Conservation (phyloP, 1,139 yeast genomes). For the Protomyces macrosporus region DNA sequence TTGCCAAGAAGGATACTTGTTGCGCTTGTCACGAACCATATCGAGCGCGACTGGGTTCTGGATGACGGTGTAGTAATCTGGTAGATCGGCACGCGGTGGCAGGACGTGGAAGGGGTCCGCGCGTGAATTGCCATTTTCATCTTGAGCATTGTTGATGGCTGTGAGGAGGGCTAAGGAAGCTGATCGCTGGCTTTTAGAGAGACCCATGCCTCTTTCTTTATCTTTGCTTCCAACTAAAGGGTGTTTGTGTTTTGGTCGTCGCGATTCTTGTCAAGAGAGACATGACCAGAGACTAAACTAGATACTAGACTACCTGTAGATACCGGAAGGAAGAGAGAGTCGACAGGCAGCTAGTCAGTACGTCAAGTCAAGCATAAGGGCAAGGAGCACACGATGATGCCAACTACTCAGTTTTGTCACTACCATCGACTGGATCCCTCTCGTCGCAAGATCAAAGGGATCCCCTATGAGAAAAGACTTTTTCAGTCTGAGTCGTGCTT, state of each 20-base stretch:
- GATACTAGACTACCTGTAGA: too few relatives aligned
- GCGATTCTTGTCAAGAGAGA: too few relatives aligned
- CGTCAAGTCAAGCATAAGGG: too few relatives aligned
- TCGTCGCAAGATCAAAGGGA: background rate
- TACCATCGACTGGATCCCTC: background rate
- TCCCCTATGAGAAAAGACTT: background rate
- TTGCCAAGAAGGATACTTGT: slow-evolving; percentile 60
- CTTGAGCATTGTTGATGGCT: background rate
- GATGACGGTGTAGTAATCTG: slow-evolving; percentile 63
- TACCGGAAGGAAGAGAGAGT: too few relatives aligned
- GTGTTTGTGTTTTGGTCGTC: too few relatives aligned
- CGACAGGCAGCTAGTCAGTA: too few relatives aligned
- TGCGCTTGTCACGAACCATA: slow-evolving; percentile 75
- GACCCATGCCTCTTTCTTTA: background rate
- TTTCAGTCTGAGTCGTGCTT: background rate
- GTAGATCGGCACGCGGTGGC: slow-evolving; percentile 64
- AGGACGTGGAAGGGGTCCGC: slow-evolving; percentile 58
- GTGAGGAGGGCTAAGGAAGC: slow-evolving; percentile 8
- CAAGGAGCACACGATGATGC: background rate
- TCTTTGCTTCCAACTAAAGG: too few relatives aligned
- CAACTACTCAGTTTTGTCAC: background rate
- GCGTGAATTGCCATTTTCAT: slow-evolving; percentile 10
- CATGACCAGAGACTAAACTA: too few relatives aligned
- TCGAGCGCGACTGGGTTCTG: slow-evolving; percentile 73
- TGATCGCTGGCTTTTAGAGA: slow-evolving; percentile 11